These are phyloP conservation scores for Trichoderma orchidacearum DNA, from an alignment of 495 filamentous ascomycete genomes.

Conservation along the genomic window DNA sequence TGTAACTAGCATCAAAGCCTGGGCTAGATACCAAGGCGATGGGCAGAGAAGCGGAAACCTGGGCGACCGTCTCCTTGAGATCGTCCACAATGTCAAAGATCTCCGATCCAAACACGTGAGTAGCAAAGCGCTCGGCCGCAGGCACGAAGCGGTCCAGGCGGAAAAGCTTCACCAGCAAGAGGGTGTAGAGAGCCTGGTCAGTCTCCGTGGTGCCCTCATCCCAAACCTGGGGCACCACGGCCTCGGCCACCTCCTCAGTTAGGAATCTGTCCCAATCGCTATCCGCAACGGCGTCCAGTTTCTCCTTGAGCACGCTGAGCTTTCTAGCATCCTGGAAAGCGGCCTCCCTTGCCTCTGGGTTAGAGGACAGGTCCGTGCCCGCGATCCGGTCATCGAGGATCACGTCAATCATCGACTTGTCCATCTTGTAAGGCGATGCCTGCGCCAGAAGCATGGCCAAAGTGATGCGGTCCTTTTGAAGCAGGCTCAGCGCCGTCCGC, in stretches of 20 bases:
- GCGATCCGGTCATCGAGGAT: conserved; percentile 69
- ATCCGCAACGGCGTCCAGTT: conserved; percentile 44
- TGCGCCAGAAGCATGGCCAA: conserved; percentile 94
- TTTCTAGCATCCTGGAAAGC: conserved; percentile 53
- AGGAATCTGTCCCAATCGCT: conserved; percentile 70
- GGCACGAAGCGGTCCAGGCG: conserved; percentile 92
- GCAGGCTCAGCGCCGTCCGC: conserved; percentile 77
- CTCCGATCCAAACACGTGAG: conserved; percentile 75
- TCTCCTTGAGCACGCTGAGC: conserved; percentile 60
- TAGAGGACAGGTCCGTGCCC: conserved; percentile 64
- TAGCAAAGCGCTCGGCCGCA: conserved; percentile 75
- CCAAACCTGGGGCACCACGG: conserved; percentile 69
- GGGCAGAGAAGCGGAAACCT: conserved; percentile 72
- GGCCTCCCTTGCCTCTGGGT: conserved; percentile 48
- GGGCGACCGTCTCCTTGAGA: conserved; percentile 67
- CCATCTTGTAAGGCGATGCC: conserved; percentile 86
- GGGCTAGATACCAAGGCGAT: conserved; percentile 88
- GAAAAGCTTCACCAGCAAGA: conserved; percentile 87
- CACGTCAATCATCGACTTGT: conserved; percentile 71
- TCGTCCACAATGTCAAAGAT: conserved; percentile 73
- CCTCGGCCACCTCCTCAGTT: conserved; percentile 75
- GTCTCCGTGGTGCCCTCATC: conserved; percentile 45
- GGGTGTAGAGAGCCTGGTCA: conserved; percentile 68
- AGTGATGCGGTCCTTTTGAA: conserved; percentile 90
- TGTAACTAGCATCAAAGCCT: conserved; percentile 97